Conservation (phyloP, 768 basidiomycete species). For the Leccinum fibrillosum region DNA sequence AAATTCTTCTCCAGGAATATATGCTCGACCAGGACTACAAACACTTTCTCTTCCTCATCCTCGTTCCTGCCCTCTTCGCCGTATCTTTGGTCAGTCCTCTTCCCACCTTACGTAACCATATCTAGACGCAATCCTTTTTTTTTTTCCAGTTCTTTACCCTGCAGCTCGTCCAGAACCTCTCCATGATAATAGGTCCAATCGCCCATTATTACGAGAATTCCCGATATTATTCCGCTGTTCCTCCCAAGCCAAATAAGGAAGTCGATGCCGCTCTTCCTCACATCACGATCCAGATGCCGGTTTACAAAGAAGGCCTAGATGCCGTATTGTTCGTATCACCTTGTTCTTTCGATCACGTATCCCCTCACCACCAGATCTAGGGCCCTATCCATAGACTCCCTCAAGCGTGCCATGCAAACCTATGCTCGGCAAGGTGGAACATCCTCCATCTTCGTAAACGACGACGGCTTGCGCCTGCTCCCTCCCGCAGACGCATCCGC, state of each 20-base stretch:
- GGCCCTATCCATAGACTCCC: slow-evolving; percentile 48
- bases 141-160: slow-evolving; percentile 36
- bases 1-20: slow-evolving; percentile 54
- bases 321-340: slow-evolving; percentile 42
- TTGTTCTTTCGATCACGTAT: neutral
- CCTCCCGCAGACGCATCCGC: slow-evolving; percentile 43
- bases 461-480: slow-evolving; percentile 58
- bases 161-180: slow-evolving; percentile 37
- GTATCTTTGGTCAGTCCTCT: slow-evolving; percentile 40
- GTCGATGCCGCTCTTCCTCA: slow-evolving; percentile 46
- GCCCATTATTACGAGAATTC: slow-evolving; percentile 50
- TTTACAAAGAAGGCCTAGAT: slow-evolving; percentile 55
- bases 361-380: slow-evolving; percentile 13
- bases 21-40: slow-evolving; percentile 43
- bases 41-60: slow-evolving; percentile 40
- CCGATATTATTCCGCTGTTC: slow-evolving; percentile 49
- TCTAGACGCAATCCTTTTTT: slow-evolving; percentile 11
- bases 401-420: slow-evolving; percentile 60
- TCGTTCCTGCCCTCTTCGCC: slow-evolving; percentile 42
- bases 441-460: slow-evolving; percentile 56
- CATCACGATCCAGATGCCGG: slow-evolving; percentile 54
- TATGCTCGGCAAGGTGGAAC: slow-evolving; percentile 66
- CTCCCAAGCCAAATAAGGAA: slow-evolving; percentile 40
- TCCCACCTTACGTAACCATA: neutral
- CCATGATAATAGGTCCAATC: slow-evolving; percentile 48